Conservation (phyloP, 352 stramenopile species). For the Phytopythium boreale region DNA sequence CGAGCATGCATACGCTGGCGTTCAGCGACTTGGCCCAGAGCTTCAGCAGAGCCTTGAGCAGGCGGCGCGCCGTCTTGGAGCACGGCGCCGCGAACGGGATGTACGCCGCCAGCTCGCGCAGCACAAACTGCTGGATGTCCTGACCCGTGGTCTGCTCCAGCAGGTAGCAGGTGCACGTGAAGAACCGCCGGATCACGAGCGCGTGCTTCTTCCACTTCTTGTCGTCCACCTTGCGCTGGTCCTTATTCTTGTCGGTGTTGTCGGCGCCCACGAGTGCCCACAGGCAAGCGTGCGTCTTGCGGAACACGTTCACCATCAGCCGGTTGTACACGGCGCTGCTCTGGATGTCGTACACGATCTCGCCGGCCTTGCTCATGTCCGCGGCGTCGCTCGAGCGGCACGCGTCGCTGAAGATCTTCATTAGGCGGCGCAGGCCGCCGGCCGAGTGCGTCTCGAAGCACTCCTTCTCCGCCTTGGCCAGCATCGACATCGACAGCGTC, state of each 20-base stretch:
- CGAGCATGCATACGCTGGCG: constrained; percentile 84
- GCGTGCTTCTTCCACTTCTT: constrained; percentile 79
- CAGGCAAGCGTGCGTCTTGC: constrained; percentile 86
- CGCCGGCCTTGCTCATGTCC: constrained; percentile 57
- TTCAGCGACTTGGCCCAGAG: constrained; percentile 85
- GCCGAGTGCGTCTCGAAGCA: constrained; percentile 89
- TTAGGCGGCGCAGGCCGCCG: constrained; percentile 86
- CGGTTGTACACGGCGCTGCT: constrained; percentile 94
- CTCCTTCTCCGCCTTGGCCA: constrained; percentile 83
- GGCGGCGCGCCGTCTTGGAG: constrained; percentile 53
- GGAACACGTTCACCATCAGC: constrained; percentile 94
- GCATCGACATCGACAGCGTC: constrained; percentile 72
- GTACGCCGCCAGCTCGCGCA: constrained; percentile 80
- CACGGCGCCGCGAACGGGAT: constrained; percentile 65
- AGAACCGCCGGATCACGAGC: constrained; percentile 90
- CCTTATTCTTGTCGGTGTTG: constrained; percentile 14
- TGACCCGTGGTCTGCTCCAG: constrained; percentile 84
- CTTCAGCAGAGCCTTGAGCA: constrained; percentile 86
- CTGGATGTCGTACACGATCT: constrained; percentile 91
- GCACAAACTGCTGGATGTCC: constrained; percentile 80
- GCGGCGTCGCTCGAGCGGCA: constrained; percentile 91
- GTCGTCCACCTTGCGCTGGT: constrained; percentile 54
- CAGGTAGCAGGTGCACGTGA: constrained; percentile 91
- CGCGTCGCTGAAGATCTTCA: constrained; percentile 93
- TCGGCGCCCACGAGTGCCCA: constrained; percentile 66